phyloP scores from a whole-genome alignment of 2,329 filamentous ascomycete species.

The Hymenoscyphus occultus region DNA sequence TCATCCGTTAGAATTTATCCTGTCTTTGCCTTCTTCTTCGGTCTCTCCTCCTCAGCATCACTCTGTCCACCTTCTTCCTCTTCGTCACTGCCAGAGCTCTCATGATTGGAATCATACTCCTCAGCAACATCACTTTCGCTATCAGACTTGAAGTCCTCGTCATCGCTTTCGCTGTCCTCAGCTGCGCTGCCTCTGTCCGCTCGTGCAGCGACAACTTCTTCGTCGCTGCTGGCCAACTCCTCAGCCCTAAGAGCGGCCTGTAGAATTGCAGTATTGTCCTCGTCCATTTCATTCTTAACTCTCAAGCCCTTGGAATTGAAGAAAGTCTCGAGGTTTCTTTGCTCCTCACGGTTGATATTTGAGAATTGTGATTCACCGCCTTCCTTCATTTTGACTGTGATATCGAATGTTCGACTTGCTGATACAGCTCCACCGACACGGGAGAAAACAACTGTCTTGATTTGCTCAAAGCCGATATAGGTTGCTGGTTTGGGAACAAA shows the following conservation, averaged over 20 bases:
- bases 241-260: constrained; percentile 81
- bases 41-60: constrained; percentile 51
- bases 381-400: constrained; percentile 85
- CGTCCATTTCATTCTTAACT: constrained; percentile 98
- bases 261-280: constrained; percentile 71
- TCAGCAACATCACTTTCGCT: constrained; percentile 95
- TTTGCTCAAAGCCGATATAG: constrained; percentile 94
- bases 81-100: constrained; percentile 73
- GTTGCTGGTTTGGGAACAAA: constrained; percentile 98
- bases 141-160: constrained; percentile 93
- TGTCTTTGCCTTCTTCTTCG: constrained; percentile 48
- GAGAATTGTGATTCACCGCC: constrained; percentile 93
- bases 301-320: constrained; percentile 94
- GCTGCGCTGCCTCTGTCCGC: constrained; percentile 87
- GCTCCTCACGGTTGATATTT: constrained; percentile 98
- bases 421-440: constrained; percentile 92
- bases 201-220: constrained; percentile 67
- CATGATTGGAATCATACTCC: constrained; percentile 89
- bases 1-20: constrained; percentile 13
- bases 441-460: constrained; percentile 88
- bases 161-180: constrained; percentile 91
- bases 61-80: constrained; percentile 63
- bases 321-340: constrained; percentile 93
- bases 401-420: constrained; percentile 93
- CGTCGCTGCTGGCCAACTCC: constrained; percentile 70